Base-by-base conservation (phyloP, 2,329 filamentous ascomycete genomes). In the Zasmidium citrigriseum region DNA sequence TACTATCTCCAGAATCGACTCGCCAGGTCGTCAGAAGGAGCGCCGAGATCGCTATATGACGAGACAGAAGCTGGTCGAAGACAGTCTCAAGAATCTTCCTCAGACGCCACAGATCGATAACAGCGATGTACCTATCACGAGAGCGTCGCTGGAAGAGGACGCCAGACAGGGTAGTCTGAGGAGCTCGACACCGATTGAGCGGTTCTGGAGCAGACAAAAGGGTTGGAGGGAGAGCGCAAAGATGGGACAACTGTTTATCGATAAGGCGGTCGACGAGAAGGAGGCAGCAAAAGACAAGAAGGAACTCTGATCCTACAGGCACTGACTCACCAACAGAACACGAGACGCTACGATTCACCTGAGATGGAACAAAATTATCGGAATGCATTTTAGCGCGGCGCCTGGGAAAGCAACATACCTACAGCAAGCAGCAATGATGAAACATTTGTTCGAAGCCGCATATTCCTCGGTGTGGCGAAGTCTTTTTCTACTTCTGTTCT, bases 21-120 rank as follows among this genome's bases (percentile, higher is more conserved):
- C 89, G 48, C 90, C 91, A 0, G 93, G 92, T 1, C 80, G 93
- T 57, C 90, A 96, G 68, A 92, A 91, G 74, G 93, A 96, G 76
- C 85, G 89, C 14, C 86, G 86, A 2, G 90, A 96, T 72, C 84
- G 91, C 21, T 98, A 89, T 75, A 74, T 89, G 49, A 86, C 95
- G 71, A 86, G 93, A 63, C 93, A 91, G 77, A 85, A 84, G 64
- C 86, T 92, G 55, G 82, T 98, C 1, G 85, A 91, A 59, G 88
- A 93, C 68, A 89, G 84, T 22, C 75, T 92, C 12, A 86, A 73
- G 24, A 76, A 71, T 41, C 54, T 78, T 2, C 77, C 77, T 0
- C 69, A 81, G 1, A 80, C 80, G 2, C 80, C 82, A 53, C 77
- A 76, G 55, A 77, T 79, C 18, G 75, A 77, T 5, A 76, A 74